These are phyloP conservation scores for Huntiella bhutanensis DNA, from an alignment of 2,329 filamentous ascomycete species.

Conservation along the genomic window DNA sequence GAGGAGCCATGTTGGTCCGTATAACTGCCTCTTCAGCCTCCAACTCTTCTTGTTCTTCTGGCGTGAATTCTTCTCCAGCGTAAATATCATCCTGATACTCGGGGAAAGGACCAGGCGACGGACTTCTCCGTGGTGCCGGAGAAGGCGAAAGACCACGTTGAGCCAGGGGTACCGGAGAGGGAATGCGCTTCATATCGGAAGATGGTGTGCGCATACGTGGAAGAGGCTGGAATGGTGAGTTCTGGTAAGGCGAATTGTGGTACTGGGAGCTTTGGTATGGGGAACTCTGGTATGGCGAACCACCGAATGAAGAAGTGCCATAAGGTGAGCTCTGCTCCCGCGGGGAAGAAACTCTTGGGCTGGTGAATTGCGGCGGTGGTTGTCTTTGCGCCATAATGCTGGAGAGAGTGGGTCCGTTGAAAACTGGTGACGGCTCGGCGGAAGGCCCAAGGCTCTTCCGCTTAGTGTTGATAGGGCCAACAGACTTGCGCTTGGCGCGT, in stretches of 20 bases:
- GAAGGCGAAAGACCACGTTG: slow-evolving; percentile 10
- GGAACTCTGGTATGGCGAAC: no score
- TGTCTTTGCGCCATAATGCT: slow-evolving; percentile 11
- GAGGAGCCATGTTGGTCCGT: slow-evolving; percentile 28
- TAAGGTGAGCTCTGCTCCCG: no score
- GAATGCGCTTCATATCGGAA: slow-evolving; percentile 1
- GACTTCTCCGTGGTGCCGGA: slow-evolving; percentile 9
- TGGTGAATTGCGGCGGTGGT: neutral
- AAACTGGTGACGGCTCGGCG: slow-evolving; percentile 20
- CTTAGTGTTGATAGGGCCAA: slow-evolving; percentile 20
- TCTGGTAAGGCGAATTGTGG: neutral
- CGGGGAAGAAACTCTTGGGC: neutral
- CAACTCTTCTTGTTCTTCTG: slow-evolving; percentile 69
- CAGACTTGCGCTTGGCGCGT: slow-evolving; percentile 29
- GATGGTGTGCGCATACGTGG: slow-evolving; percentile 4
- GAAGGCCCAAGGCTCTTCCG: slow-evolving; percentile 16
- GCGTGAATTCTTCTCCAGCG: slow-evolving; percentile 80
- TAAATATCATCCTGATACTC: slow-evolving; percentile 26
- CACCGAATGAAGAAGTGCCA: no score
- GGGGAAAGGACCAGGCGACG: slow-evolving; percentile 10
- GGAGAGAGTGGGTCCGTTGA: slow-evolving; percentile 8
- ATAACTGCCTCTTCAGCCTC: slow-evolving; percentile 45
- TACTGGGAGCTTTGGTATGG: neutral
- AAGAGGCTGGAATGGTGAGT: neutral
- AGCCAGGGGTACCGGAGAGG: slow-evolving; percentile 5